These are phyloP conservation scores for Thalassiosira exigua DNA, from an alignment of 352 stramenopile genomes.

Conservation along the genomic window DNA sequence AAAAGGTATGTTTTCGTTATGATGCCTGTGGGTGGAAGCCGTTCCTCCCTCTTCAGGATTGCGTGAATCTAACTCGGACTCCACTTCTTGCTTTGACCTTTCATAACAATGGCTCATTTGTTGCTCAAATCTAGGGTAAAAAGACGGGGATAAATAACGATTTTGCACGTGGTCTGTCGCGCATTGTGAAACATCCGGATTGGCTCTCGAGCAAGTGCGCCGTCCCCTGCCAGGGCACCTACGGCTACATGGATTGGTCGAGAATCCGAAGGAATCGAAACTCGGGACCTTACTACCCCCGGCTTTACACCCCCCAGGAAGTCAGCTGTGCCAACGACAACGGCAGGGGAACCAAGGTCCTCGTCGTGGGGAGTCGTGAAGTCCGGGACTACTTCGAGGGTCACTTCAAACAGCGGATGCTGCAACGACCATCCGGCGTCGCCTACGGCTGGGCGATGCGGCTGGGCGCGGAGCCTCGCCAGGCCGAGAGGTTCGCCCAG, in stretches of 20 bases:
- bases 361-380: conserved; percentile 38
- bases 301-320: not conserved
- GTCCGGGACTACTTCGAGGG: conserved; percentile 25
- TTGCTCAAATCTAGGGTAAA: not conserved
- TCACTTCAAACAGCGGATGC: conserved; percentile 32
- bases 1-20: too few species aligned
- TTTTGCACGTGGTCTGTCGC: conserved; percentile 16
- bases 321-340: conserved; percentile 10
- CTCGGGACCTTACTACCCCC: not conserved
- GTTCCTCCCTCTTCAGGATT: too few species aligned
- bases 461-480: conserved; percentile 31
- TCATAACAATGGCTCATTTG: too few species aligned
- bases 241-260: conserved; percentile 21
- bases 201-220: conserved; percentile 37
- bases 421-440: not conserved
- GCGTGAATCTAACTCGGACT: too few species aligned
- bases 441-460: conserved; percentile 42
- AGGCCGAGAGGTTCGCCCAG: conserved; percentile 41
- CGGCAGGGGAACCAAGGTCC: conserved; percentile 20
- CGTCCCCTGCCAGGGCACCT: conserved; percentile 24
- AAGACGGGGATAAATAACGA: not conserved
- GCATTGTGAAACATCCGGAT: conserved; percentile 34
- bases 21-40: too few species aligned
- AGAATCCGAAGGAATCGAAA: conserved; percentile 3
- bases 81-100: too few species aligned